Base-by-base conservation (phyloP, 495 filamentous ascomycete genomes). In the Staphylotrichum longicolle region DNA sequence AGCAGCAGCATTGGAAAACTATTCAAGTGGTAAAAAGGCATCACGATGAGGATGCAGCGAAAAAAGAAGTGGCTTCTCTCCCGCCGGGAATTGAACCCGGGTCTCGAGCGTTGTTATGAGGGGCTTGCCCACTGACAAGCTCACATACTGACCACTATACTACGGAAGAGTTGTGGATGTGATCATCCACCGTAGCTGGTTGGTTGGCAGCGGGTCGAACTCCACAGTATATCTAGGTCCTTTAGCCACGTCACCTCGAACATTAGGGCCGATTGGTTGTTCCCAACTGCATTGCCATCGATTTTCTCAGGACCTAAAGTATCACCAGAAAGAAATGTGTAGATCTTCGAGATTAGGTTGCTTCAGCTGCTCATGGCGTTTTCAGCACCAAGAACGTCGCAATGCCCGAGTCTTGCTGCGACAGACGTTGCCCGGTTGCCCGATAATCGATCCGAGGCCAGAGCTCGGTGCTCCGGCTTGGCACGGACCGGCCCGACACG, bases 51-150 rank as follows among this genome's bases (percentile, higher is more conserved):
- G 3, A 48, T 20, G 41, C 27, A 56, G n/a, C 5, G 9, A 51
- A 58, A 58, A 63, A 40, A 30, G 33, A 35, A 12, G 27, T 35
- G 47, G 47, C 39, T 39, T 55, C 61, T 63, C 61, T 63, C 61
- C 61, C 61, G 61, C 61, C 61, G 61, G 61, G 61, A 63, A 63
- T 63, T 63, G 61, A 63, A 63, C 61, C 61, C 61, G 61, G 61
- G 61, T 63, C 61, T 57, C 61, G 61, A 63, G 61, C 61, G 61
- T 44, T 62, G 60, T 57, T 39, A 39, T 40, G 54, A 44, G 7
- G 14, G 27, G 12, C 7, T 0, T 34, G 42, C 15, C 46, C 34
- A 32, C 52, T 63, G 61, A 63, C 61, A 63, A 63, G 61, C 61
- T 63, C 61, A 63, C 54, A 63, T 63, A 63, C 61, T 63, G 47